Evolutionary conservation across 2,329 filamentous ascomycete species (phyloP), one percentile per base, ranked within the genome.

Genomic region (Aspergillus pseudoglaucus): DNA sequence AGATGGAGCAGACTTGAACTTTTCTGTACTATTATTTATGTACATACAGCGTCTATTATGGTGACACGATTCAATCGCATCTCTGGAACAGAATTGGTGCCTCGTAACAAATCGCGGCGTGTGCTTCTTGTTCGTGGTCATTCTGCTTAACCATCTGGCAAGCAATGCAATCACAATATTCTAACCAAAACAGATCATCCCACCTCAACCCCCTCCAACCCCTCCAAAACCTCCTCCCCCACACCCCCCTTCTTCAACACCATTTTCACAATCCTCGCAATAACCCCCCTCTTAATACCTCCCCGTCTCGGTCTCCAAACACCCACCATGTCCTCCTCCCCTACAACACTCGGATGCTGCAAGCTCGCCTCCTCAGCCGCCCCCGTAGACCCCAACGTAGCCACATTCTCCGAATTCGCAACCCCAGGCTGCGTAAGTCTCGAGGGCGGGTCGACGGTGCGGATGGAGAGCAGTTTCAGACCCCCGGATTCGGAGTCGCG

Each of bases 281-380:
- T 71, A 15, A 93, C 74, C 4, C 71, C 75, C 59, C 89, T 81
- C 73, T 87, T 90, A 33, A 91, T 82, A 2, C 91, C 91, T 35
- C 91, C 91, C 27, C 90, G 70, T 27, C 88, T 87, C 35, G 90
- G 86, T 60, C 82, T 87, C 91, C 91, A 96, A 23, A 95, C 88
- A 2, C 88, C 85, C 50, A 73, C 63, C 18, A 72, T 66, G 3
- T 86, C 83, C 22, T 79, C 71, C 3, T 86, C 83, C 25, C 79
- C 71, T 47, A 81, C 80, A 51, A 83, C 77, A n/a, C 67, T 65
- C 15, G 72, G 64, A 49, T 67, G 70, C 14, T 71, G 58, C 40
- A 70, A 67, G 3, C 68, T 61, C 30, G 74, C 69, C 48, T 71
- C 71, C 42, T 73, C 70, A 18, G 59, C 64, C 25, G 56, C 68